Conservation (phyloP, 208 protist genomes). For the Wallacemonas rigidus region DNA sequence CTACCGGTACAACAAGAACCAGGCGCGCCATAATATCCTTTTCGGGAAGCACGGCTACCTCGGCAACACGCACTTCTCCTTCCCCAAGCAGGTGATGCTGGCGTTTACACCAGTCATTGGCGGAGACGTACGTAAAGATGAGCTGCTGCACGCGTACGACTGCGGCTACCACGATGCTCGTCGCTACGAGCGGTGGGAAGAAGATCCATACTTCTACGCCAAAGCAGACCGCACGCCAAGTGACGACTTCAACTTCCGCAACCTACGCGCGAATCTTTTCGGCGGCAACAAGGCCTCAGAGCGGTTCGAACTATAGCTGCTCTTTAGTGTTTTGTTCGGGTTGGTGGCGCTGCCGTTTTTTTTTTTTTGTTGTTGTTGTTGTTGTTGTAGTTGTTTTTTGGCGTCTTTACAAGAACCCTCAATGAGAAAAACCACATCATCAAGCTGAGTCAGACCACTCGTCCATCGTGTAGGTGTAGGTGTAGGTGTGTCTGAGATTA, state of each 20-base stretch:
- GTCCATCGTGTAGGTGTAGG: no score
- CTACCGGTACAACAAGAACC: constrained; percentile 75
- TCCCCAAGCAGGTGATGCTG: constrained; percentile 68
- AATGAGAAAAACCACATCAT: no score
- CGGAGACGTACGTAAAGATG: constrained; percentile 44
- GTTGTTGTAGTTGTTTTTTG: background rate
- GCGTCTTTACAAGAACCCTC: no score
- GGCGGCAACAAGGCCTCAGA: constrained; percentile 63
- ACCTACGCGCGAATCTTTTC: constrained; percentile 81
- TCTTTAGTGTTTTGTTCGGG: no score
- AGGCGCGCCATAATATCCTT: constrained; percentile 85
- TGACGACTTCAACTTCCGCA: constrained; percentile 83
- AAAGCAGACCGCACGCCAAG: constrained; percentile 82
- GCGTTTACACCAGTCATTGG: constrained; percentile 73
- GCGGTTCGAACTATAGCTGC: constrained; percentile 63
- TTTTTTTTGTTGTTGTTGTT: background rate
- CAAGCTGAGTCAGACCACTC: no score
- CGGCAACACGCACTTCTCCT: constrained; percentile 81
- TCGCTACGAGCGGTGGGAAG: constrained; percentile 90
- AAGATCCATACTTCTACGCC: constrained; percentile 88
- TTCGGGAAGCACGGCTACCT: constrained; percentile 87
- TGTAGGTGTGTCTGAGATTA: no score
- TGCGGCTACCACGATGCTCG: constrained; percentile 86
- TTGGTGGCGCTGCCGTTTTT: no score
- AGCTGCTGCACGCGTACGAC: constrained; percentile 83